phyloP scores from a whole-genome alignment of 352 stramenopile genomes.

The Phytophthora megakarya region DNA sequence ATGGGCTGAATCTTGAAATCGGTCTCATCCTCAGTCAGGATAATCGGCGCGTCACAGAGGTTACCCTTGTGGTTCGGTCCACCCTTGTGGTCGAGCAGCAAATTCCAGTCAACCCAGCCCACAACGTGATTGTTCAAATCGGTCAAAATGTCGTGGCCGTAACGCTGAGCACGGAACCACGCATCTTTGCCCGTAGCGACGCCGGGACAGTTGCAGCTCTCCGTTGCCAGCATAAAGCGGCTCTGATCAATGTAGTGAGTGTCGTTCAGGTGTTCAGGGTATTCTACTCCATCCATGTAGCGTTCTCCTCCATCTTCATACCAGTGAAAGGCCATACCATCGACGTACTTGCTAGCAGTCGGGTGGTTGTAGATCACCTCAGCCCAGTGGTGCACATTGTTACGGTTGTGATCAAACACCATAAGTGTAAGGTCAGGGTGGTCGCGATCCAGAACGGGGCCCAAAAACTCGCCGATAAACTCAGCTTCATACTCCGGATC shows the following conservation, averaged over 20 bases:
- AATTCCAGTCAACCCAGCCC: slow-evolving; percentile 93
- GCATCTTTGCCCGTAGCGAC: slow-evolving; percentile 57
- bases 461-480: slow-evolving; percentile 83
- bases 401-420: slow-evolving; percentile 92
- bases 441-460: slow-evolving; percentile 74
- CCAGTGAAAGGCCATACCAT: slow-evolving; percentile 93
- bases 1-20: slow-evolving; percentile 84
- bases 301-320: slow-evolving; percentile 51
- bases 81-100: slow-evolving; percentile 87
- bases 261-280: slow-evolving; percentile 78
- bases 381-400: slow-evolving; percentile 70
- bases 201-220: slow-evolving; percentile 76
- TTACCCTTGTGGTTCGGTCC: slow-evolving; percentile 90
- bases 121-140: slow-evolving; percentile 87
- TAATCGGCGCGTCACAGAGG: slow-evolving; percentile 76
- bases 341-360: slow-evolving; percentile 71
- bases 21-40: slow-evolving; percentile 57
- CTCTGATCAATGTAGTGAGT: slow-evolving; percentile 67
- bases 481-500: slow-evolving; percentile 55
- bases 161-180: slow-evolving; percentile 86
- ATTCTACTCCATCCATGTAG: slow-evolving; percentile 76
- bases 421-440: slow-evolving; percentile 89
- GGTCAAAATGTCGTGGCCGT: slow-evolving; percentile 90
- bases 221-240: slow-evolving; percentile 69
- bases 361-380: slow-evolving; percentile 67